Percentiles rank a stretch among this genome's conserved stretches.
Conservation (phyloP, 768 basidiomycete species). For the Boletus rubropictus region DNA sequence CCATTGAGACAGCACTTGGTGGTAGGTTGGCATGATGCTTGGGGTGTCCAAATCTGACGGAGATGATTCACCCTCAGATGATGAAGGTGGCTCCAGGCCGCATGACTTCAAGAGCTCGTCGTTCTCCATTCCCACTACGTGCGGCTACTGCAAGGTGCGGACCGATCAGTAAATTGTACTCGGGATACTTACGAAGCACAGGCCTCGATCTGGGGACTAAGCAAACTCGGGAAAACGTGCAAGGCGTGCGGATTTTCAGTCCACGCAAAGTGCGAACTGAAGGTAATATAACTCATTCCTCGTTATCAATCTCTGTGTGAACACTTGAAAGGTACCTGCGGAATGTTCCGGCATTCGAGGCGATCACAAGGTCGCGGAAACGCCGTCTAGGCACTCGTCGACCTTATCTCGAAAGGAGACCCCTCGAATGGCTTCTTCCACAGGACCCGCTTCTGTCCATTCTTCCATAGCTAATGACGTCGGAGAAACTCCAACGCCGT, state of each 20-base stretch:
- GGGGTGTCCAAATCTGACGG: constrained; percentile 4
- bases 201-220: constrained; percentile 84
- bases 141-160: constrained; percentile 74
- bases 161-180: not conserved
- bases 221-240: constrained; percentile 84
- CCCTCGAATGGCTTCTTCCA: constrained; percentile 3
- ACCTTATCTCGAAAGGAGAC: constrained; percentile 30
- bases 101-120: constrained; percentile 82
- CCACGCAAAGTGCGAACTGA: constrained; percentile 81
- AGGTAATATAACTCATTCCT: constrained; percentile 40
- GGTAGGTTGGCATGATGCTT: constrained; percentile 37
- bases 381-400: constrained; percentile 29
- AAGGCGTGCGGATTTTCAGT: constrained; percentile 71
- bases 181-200: constrained; percentile 26
- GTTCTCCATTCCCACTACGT: constrained; percentile 80
- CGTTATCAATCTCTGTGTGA: constrained; percentile 8
- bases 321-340: constrained; percentile 55
- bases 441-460: constrained; percentile 1
- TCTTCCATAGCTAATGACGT: constrained; percentile 7
- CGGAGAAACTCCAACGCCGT: constrained; percentile 40
- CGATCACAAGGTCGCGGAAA: constrained; percentile 21
- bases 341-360: constrained; percentile 45
- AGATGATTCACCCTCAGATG: constrained; percentile 41
- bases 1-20: constrained; percentile 54
- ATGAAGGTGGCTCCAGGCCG: constrained; percentile 63